phyloP scores from a whole-genome alignment of 2,329 filamentous ascomycete species.

The Ambrosiella beaveri region DNA sequence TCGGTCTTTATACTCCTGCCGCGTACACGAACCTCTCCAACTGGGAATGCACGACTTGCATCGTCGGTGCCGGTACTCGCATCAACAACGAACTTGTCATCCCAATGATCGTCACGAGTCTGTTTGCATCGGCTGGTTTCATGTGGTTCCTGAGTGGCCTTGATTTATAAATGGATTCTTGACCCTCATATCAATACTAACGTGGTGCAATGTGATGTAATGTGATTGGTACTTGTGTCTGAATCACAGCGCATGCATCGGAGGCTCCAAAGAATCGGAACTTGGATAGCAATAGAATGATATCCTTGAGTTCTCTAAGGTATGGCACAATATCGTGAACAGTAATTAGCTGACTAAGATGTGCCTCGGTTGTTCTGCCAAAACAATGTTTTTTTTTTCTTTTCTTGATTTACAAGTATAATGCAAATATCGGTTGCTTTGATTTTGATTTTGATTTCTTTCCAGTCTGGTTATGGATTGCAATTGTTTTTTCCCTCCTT shows the following conservation, averaged over 20 bases:
- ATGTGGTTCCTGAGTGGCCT: constrained; percentile 46
- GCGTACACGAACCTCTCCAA: constrained; percentile 33
- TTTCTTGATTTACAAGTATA: neutral
- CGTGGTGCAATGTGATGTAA: neutral
- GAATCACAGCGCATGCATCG: neutral
- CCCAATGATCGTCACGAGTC: constrained; percentile 23
- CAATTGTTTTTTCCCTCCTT: neutral
- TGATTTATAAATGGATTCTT: constrained; percentile 17
- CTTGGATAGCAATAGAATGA: neutral
- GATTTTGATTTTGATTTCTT: constrained; percentile 4
- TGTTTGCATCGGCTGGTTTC: constrained; percentile 41
- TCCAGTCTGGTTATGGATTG: neutral
- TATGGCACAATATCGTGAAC: neutral
- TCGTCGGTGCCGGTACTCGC: constrained; percentile 22
- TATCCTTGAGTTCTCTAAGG: neutral
- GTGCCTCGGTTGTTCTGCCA: neutral
- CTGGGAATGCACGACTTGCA: constrained; percentile 42
- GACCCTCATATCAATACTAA: neutral
- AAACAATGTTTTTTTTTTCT: constrained; percentile 1
- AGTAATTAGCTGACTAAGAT: neutral
- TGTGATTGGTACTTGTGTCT: neutral
- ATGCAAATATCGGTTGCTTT: neutral
- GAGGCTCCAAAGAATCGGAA: neutral
- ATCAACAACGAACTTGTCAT: neutral
- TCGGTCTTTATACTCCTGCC: constrained; percentile 39